Evolutionary conservation across 2,329 filamentous ascomycete genomes (phyloP), one percentile per base, ranked within the genome.

Genomic region (Neonectria neomacrospora): DNA sequence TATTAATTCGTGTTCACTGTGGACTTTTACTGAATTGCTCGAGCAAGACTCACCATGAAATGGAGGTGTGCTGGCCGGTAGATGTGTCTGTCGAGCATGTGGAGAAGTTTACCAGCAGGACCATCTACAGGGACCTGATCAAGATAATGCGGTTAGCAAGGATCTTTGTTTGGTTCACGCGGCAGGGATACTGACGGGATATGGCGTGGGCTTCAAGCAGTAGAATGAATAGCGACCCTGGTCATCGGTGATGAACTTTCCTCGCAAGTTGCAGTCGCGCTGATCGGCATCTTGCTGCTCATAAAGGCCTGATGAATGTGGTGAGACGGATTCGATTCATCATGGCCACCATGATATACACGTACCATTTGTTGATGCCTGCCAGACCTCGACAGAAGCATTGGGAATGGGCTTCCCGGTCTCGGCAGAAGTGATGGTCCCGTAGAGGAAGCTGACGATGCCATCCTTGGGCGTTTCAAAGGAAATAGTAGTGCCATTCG

Each of bases 361-460:
- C 41, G 2, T 77, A 78, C 87, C 82, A 72, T 95, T 94, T 32
- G 92, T 91, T 0, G 88, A 91, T 0, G 91, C 91, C 74, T 94
- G 89, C 92, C 92, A 96, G 55, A 94, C 85, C 73, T 95, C 92
- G 37, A 96, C 83, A 22, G 87, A 83, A 2, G 91, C 91, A 63
- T 83, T 83, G 18, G 85, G 82, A 47, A 95, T 81, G 0, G 90
- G 90, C 76, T 87, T 80, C 56, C 88, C 88, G 0, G 90, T 92
- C 20, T 75, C 74, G 53, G 86, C 86, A 47, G 83, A 83, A n/a
- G 78, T 78, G 52, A 88, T 80, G 37, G 77, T 78, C 53, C 92
- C 91, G 68, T 92, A 86, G 83, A 93, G 89, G 71, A 84, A 87
- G 3, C 85, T 83, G 28, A 88, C 79, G 65, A 91, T 71, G 14